Conservation (phyloP, 495 filamentous ascomycete species). For the Letharia columbiana region DNA sequence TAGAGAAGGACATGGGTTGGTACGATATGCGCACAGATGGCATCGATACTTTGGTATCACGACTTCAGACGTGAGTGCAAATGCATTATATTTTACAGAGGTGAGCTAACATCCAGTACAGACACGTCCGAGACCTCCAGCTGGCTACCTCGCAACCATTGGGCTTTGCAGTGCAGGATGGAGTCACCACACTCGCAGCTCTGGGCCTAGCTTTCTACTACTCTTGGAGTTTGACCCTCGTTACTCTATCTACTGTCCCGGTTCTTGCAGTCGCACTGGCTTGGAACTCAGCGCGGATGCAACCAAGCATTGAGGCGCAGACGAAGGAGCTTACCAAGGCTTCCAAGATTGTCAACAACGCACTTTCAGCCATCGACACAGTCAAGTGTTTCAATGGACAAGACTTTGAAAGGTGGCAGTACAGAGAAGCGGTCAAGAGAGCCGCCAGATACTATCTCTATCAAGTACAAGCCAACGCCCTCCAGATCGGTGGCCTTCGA, state of each 20-base stretch:
- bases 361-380: constrained; percentile 67
- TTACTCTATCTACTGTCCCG: constrained; percentile 70
- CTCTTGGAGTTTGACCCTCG: constrained; percentile 77
- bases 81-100: not conserved
- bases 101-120: constrained; percentile 31
- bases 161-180: constrained; percentile 56
- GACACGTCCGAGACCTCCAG: constrained; percentile 77
- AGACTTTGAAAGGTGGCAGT: constrained; percentile 58
- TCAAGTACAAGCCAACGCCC: constrained; percentile 58
- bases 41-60: constrained; percentile 58
- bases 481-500: constrained; percentile 63
- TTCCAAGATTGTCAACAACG: constrained; percentile 60
- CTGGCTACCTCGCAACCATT: constrained; percentile 69
- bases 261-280: constrained; percentile 52
- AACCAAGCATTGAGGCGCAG: constrained; percentile 59
- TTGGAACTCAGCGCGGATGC: constrained; percentile 51
- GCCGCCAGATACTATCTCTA: constrained; percentile 57
- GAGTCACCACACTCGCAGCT: constrained; percentile 51
- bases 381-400: constrained; percentile 85
- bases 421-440: constrained; percentile 44
- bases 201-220: constrained; percentile 64
- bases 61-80: constrained; percentile 62
- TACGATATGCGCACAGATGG: constrained; percentile 69
- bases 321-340: constrained; percentile 58
- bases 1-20: constrained; percentile 71